These are phyloP conservation scores for Alternaria angustiovoidea DNA, from an alignment of 2,329 filamentous ascomycete species.

Conservation along the genomic window DNA sequence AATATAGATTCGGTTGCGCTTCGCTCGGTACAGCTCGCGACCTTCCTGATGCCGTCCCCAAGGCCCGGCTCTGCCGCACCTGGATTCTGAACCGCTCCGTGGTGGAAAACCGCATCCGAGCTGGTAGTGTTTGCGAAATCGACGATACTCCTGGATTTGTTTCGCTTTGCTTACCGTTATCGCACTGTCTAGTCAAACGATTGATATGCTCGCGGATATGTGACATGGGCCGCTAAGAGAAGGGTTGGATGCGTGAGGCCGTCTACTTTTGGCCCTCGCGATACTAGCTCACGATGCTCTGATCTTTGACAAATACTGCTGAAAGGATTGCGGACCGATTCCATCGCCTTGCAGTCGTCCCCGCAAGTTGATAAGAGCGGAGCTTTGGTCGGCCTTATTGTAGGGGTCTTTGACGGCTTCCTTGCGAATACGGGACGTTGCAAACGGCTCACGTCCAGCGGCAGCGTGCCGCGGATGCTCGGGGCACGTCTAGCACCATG, in stretches of 20 bases:
- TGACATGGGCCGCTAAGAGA: not conserved
- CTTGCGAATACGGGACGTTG: not conserved
- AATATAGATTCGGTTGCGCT: not conserved
- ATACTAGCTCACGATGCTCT: not conserved
- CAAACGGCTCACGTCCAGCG: not conserved
- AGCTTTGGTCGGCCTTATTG: not conserved
- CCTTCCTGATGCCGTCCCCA: not conserved
- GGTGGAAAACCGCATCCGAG: not conserved
- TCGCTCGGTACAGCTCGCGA: not conserved
- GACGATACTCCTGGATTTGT: not conserved
- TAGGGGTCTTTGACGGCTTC: not conserved
- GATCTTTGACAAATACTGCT: not conserved
- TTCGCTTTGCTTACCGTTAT: not conserved
- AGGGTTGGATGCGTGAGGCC: not conserved
- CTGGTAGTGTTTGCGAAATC: not conserved
- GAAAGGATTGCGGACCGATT: slow-evolving; percentile 5
- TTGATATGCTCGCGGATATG: not conserved
- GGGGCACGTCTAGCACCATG: not conserved
- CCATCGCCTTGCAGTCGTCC: not conserved
- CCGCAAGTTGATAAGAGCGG: slow-evolving; percentile 1
- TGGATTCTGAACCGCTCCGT: not conserved
- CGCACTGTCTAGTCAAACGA: not conserved
- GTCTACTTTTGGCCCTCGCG: not conserved
- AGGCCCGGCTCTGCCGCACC: not conserved
- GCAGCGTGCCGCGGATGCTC: slow-evolving; percentile 1